Evolutionary conservation across 2,329 filamentous ascomycete genomes (phyloP).

Genomic region (Monilinia fructicola): DNA sequence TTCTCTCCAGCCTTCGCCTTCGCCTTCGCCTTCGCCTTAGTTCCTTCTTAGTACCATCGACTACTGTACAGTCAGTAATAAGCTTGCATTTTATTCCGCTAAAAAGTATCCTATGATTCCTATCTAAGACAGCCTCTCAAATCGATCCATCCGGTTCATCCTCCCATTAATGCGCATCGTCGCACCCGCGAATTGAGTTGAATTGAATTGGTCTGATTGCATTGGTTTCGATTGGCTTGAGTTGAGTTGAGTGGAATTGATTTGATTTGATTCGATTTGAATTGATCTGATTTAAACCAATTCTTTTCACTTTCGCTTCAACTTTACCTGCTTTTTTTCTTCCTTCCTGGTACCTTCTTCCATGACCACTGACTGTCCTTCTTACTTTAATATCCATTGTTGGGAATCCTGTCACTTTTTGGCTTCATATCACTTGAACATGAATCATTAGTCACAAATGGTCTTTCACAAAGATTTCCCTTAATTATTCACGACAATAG

Average conservation of each 20-base stretch:
- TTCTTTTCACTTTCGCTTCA: background rate
- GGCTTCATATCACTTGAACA: background rate
- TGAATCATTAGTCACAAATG: conserved; percentile 13
- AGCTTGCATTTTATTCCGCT: conserved; percentile 5
- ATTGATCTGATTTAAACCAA: background rate
- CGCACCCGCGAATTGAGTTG: background rate
- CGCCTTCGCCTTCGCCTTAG: too few species aligned
- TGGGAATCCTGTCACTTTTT: too few species aligned
- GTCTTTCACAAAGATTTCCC: background rate
- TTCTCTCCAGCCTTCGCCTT: conserved; percentile 11
- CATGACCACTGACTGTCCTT: background rate
- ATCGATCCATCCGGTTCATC: background rate
- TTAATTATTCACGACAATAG: conserved; percentile 17
- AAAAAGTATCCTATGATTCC: background rate
- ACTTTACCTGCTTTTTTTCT: background rate
- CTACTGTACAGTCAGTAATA: too few species aligned
- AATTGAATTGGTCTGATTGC: too few species aligned
- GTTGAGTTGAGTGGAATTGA: too few species aligned
- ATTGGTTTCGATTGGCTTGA: too few species aligned
- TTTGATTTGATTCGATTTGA: background rate
- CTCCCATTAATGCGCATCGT: conserved; percentile 1
- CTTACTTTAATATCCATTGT: background rate
- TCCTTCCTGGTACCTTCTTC: background rate
- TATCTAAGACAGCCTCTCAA: conserved; percentile 5
- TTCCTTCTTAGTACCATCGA: too few species aligned